Evolutionary conservation across 257 asterid species (phyloP).

Genomic region (Scutellaria galericulata): DNA sequence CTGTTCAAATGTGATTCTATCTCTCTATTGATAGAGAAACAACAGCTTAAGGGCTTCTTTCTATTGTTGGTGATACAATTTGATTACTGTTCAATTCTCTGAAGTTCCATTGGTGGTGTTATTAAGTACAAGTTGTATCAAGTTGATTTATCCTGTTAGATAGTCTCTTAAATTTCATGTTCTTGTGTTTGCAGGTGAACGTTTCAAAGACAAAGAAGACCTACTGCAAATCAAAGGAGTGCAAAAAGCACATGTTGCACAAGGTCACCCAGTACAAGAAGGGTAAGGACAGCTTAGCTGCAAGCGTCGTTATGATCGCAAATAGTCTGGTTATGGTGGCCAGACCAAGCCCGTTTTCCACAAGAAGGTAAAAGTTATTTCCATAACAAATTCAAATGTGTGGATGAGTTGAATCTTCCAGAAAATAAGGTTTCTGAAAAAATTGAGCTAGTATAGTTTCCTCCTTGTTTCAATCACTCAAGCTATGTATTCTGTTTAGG

Average conservation of each 20-base stretch:
- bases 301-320: conserved; percentile 84
- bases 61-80: no score
- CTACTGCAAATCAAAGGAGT: conserved; percentile 79
- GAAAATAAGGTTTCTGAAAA: no score
- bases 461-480: no score
- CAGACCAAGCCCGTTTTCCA: conserved; percentile 89
- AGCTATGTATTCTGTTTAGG: conserved; percentile 36
- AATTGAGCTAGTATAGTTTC: no score
- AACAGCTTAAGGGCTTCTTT: no score
- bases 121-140: neutral
- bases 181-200: conserved; percentile 54
- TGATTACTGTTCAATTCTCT: no score
- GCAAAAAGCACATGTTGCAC: conserved; percentile 79
- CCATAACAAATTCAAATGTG: neutral
- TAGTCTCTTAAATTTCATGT: neutral
- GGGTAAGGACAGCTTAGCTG: conserved; percentile 76
- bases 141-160: no score
- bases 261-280: conserved; percentile 86
- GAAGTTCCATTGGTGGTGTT: no score
- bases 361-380: conserved; percentile 62
- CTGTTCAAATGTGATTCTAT: no score
- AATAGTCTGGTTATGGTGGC: conserved; percentile 88
- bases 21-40: no score
- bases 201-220: conserved; percentile 86
- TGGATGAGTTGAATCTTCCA: no score